Evolutionary conservation across 2,329 filamentous ascomycete genomes (phyloP).

Genomic region (Simplicillium sp.): DNA sequence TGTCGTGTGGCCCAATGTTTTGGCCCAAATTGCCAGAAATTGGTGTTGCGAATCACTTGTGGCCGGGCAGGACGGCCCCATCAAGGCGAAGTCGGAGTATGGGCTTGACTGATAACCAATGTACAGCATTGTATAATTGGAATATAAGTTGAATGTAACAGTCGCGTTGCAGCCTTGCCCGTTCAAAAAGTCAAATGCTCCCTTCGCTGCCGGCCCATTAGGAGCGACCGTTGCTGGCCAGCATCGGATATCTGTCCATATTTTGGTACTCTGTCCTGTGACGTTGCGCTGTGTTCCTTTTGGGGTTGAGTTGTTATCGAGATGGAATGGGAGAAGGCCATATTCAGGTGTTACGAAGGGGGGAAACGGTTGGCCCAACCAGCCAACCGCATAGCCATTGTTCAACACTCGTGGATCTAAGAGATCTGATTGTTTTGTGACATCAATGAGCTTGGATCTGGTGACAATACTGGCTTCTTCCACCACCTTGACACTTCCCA

Average conservation of each 20-base stretch:
- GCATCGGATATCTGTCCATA: slow-evolving; percentile 27
- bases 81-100: slow-evolving; percentile 20
- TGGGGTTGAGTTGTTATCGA: not conserved
- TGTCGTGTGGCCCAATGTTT: slow-evolving; percentile 1
- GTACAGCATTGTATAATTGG: slow-evolving; percentile 24
- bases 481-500: slow-evolving; percentile 15
- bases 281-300: slow-evolving; percentile 11
- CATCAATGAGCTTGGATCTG: slow-evolving; percentile 9
- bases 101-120: slow-evolving; percentile 29
- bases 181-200: slow-evolving; percentile 19
- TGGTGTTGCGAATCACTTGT: slow-evolving; percentile 19
- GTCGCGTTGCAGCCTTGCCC: slow-evolving; percentile 25
- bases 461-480: not conserved
- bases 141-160: slow-evolving; percentile 2
- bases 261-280: slow-evolving; percentile 18
- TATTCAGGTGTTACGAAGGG: slow-evolving; percentile 32
- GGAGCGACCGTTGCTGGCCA: slow-evolving; percentile 17
- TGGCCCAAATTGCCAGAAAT: slow-evolving; percentile 22
- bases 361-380: slow-evolving; percentile 33
- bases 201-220: not conserved
- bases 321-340: slow-evolving; percentile 31
- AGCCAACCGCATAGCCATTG: slow-evolving; percentile 32
- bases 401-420: slow-evolving; percentile 30
- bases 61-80: slow-evolving; percentile 18
- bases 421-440: slow-evolving; percentile 9